Evolutionary conservation across 2,329 filamentous ascomycete genomes (phyloP), one percentile per base, ranked within the genome.

Genomic region (Colletotrichum tropicale): DNA sequence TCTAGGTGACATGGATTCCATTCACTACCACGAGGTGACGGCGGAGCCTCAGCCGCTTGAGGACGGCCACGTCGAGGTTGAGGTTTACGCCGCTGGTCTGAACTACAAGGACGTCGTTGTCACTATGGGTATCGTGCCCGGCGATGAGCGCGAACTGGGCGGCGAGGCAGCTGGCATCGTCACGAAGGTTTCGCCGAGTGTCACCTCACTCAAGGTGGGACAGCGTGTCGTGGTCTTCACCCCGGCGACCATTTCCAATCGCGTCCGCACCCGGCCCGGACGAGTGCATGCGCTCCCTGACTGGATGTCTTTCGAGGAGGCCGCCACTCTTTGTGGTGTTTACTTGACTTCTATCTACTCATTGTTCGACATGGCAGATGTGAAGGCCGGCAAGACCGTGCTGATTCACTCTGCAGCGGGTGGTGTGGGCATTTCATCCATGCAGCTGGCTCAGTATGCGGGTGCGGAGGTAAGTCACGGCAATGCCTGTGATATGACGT

Each of bases 331-430:
- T 13, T 82, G 83, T 4, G 69, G 81, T 8, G 79, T 80, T 1
- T 82, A 80, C 70, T 71, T 75, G 26, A 86, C 85, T 15, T 84
- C 82, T 2, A 73, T 78, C 32, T 76, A 80, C 73, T 21, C n/a
- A 13, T 34, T 80, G 3, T 62, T 79, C 62, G 66, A 76, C 5
- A 24, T 79, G 12, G 78, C 78, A 1, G 30, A 60, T 6, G 77
- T 84, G 8, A 24, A 70, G 1, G 52, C 71, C 7, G 78, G 80
- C 18, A 74, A 81, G 68, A n/a, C 13, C 24, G 48, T 68, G 0
- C 43, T 68, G 34, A 68, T 68, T 16, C 66, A 68, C 26, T 30
- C n/a, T 5, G 66, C 43, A 6, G 32, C 66, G 43, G 66, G 48
- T 26, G 66, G 66, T 15, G 43, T 68, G 0, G 66, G 66, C 43